phyloP scores from a whole-genome alignment of 345 rosid species.

The Luvunga scandens region DNA sequence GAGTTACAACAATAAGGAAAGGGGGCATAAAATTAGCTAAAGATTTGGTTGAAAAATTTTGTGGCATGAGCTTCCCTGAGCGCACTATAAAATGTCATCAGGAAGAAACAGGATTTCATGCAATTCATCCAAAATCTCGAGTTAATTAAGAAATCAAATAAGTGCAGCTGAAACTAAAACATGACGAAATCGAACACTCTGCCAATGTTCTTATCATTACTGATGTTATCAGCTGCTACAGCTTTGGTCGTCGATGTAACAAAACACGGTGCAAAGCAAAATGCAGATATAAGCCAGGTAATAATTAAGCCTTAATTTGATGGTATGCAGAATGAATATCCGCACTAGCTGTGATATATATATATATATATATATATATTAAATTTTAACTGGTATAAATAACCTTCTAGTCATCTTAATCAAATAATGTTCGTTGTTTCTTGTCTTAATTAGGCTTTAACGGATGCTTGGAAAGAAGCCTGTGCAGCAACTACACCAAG shows the following conservation, averaged over 20 bases:
- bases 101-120: neutral
- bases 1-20: neutral
- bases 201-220: neutral
- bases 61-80: neutral
- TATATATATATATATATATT: no score
- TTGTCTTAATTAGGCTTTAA: conserved; percentile 25
- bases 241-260: conserved; percentile 17
- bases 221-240: neutral
- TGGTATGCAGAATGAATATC: neutral
- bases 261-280: conserved; percentile 22
- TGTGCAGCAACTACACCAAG: conserved; percentile 40
- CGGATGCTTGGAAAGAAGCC: conserved; percentile 45
- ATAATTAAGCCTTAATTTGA: neutral
- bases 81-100: neutral
- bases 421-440: neutral
- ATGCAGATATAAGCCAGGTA: conserved; percentile 16
- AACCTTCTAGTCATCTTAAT: neutral
- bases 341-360: no score
- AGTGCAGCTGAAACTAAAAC: neutral
- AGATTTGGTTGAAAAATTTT: neutral
- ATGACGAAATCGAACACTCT: neutral
- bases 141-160: neutral
- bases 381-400: neutral
- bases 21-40: neutral
- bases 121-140: neutral